These are phyloP conservation scores for Boletales sp. DNA, from an alignment of 768 basidiomycete species.

Conservation along the genomic window DNA sequence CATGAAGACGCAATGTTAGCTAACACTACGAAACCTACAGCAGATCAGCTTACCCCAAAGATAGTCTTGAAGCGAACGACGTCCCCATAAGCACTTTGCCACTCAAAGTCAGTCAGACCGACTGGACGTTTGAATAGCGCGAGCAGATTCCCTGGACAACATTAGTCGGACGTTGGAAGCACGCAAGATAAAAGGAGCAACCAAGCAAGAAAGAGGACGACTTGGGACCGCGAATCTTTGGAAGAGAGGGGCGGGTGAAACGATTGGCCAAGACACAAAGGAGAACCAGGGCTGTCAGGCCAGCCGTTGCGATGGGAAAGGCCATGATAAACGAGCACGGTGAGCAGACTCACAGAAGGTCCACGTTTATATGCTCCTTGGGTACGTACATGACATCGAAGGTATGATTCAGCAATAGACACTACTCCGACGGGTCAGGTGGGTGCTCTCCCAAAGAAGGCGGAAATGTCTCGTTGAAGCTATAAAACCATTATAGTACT, in stretches of 20 bases:
- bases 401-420: too few relatives aligned
- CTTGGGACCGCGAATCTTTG: neutral
- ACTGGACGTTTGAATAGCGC: neutral
- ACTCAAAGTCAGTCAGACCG: constrained; percentile 23
- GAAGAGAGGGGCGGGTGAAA: neutral
- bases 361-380: neutral
- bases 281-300: neutral
- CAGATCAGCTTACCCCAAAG: constrained; percentile 14
- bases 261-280: neutral
- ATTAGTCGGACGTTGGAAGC: neutral
- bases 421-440: too few relatives aligned
- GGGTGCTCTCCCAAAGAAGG: too few relatives aligned
- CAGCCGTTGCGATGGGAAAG: neutral
- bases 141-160: neutral
- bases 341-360: neutral
- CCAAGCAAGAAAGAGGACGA: neutral
- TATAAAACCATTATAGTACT: too few relatives aligned
- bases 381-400: too few relatives aligned
- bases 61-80: constrained; percentile 27
- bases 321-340: neutral
- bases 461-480: too few relatives aligned
- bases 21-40: neutral
- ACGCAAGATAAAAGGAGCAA: neutral
- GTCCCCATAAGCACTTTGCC: constrained; percentile 28
- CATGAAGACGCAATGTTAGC: constrained; percentile 5